Evolutionary conservation across 2,329 filamentous ascomycete genomes (phyloP), one percentile per base, ranked within the genome.

Genomic region (Epichloe aotearoae): DNA sequence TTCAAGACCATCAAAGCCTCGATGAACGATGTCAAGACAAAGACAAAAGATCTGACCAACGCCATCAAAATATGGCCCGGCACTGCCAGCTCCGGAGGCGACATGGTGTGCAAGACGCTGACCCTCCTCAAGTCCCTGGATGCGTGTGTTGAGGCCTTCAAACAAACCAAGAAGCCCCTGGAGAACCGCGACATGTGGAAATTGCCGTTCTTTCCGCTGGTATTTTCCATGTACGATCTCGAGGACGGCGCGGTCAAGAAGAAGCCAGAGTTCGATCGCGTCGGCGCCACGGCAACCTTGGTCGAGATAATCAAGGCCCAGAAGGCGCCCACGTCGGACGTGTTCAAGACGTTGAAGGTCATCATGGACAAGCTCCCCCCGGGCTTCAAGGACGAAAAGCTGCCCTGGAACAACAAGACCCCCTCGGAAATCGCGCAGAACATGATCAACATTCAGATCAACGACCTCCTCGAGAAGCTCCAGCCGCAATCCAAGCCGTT

Each of bases 21-120:
- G 11, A 11, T 42, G 2, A 1, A 0, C 3, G 0, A 42, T 12
- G 6, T 42, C 3, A 42, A 0, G 17, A 5, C 3, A 0, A 42
- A 0, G 17, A 1, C 17, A 23, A 42, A 42, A 0, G 8, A 42
- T 0, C 11, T 42, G 19, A 2, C 0, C 39, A 0, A 14, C 3
- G 39, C 39, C 10, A 5, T 42, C 39, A 17, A 3, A 19, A 1
- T 11, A 1, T 41, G 39, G 39, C 11, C 39, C n/a, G 39, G 39
- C n/a, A 11, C 5, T 10, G 4, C 17, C n/a, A 42, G 14, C 17
- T 23, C 39, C n/a, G 39, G 17, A 20, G 39, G 39, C n/a, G 2
- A 42, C 2, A 3, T 42, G 39, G 17, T 42, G 39, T 42, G 39
- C 39, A 42, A 14, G 11, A 42, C 17, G 8, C 17, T 14, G 11